Evolutionary conservation across 768 basidiomycete species (phyloP), one percentile per base, ranked within the genome.

Genomic region (Chalciporus sphaerocephalus): DNA sequence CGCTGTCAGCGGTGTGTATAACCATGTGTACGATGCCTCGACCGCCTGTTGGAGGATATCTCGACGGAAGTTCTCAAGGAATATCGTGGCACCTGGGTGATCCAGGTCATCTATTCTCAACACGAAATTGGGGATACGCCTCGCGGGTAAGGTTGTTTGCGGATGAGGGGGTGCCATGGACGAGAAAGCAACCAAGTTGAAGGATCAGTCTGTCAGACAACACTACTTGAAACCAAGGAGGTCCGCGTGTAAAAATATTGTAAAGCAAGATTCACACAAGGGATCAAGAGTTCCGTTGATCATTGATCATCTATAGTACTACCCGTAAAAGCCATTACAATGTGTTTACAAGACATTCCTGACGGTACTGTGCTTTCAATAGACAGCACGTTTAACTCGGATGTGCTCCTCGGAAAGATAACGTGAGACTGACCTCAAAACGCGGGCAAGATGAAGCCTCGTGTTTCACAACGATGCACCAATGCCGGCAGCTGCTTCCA

Each of bases 401-500:
- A 32, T 32, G 9, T 2, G 15, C n/a, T 13, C 15, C 25, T 15
- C 15, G 28, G 28, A 20, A 6, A 1, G 2, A 18, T 18, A 16
- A 21, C 12, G 40, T 33, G 41, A 21, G 25, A 58, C 58, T 40
- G 49, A 59, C 61, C 45, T 47, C 28, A 21, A 37, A 34, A 33
- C 15, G n/a, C 17, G 22, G 13, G 30, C 34, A 28, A 27, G 23
- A 18, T 34, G 28, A n/a, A 24, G 20, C 35, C 36, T 28, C 27
- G 41, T 27, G 39, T 23, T 58, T 47, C n/a, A 54, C 38, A 40
- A 32, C 38, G 37, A 45, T 28, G 40, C n/a, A 15, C 47, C 23
- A 47, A 82, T 78, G 5, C 81, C 80, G 8, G 81, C 85, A 0
- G 80, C 83, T 13, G 77, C 69, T 67, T 92, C 87, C 5, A 86